Conservation (phyloP, 352 stramenopile species). For the Stramenopiles sp. region DNA sequence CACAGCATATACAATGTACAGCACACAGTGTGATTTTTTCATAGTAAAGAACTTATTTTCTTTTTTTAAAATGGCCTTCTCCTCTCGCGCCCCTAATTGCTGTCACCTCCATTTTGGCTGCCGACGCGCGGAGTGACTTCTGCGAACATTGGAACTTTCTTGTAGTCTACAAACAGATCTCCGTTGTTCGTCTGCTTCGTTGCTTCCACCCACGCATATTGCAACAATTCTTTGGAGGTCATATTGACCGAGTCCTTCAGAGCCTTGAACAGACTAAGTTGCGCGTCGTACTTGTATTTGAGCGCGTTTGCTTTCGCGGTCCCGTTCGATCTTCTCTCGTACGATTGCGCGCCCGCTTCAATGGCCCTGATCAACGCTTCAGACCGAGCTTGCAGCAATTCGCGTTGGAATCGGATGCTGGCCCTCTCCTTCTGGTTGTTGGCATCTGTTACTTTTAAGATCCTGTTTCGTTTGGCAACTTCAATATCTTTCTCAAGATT, state of each 20-base stretch:
- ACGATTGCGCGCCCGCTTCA: neutral
- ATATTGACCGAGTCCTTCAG: neutral
- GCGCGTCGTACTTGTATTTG: neutral
- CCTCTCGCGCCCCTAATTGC: too few relatives aligned
- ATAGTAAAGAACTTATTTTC: too few relatives aligned
- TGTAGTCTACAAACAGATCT: neutral
- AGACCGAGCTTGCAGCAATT: neutral
- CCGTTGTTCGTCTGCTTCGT: neutral
- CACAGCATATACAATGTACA: too few relatives aligned
- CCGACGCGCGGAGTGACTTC: too few relatives aligned
- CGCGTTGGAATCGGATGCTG: neutral
- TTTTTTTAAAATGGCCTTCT: too few relatives aligned
- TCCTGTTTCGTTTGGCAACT: neutral
- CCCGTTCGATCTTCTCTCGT: neutral
- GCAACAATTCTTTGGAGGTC: neutral
- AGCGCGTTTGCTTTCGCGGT: neutral
- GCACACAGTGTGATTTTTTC: too few relatives aligned
- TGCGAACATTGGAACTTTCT: neutral
- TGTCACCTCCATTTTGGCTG: too few relatives aligned
- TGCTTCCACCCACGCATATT: neutral
- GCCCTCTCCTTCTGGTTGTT: neutral
- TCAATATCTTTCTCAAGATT: neutral
- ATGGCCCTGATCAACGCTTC: neutral
- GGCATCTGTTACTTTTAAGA: neutral
- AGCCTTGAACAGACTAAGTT: neutral